A percentile compares a stretch with the other conserved stretches of the same genome.
Conservation (phyloP, 1,284 basidiomycete genomes). For the Malassezia yamatoensis region DNA sequence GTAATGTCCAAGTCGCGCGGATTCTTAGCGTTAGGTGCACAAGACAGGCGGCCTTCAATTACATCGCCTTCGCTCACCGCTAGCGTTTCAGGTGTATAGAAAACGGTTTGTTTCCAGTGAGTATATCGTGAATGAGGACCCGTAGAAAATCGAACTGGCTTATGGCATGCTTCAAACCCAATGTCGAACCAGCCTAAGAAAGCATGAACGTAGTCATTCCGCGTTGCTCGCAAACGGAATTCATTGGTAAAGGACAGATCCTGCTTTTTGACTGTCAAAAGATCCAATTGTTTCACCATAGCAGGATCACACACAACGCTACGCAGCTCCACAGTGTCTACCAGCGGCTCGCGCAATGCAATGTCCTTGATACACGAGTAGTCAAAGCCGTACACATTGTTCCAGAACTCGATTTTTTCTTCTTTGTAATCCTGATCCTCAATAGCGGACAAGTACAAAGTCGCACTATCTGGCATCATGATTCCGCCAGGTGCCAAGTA, state of each 20-base stretch:
- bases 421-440: conserved; percentile 99
- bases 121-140: conserved; percentile 46
- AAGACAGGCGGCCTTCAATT: conserved; percentile 34
- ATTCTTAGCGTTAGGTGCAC: conserved; percentile 41
- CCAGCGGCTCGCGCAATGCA: conserved; percentile 86
- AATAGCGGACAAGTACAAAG: conserved; percentile 87
- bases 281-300: conserved; percentile 57
- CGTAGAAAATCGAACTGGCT: conserved; percentile 61
- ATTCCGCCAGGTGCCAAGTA: conserved; percentile 76
- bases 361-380: conserved; percentile 99
- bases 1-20: conserved; percentile 45
- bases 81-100: conserved; percentile 44
- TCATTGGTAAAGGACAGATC: conserved; percentile 75
- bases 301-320: conserved; percentile 46
- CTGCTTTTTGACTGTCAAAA: conserved; percentile 85
- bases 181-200: conserved; percentile 99
- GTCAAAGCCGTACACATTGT: conserved; percentile 98
- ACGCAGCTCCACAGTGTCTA: conserved; percentile 69
- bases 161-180: conserved; percentile 89
- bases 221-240: conserved; percentile 71
- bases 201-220: conserved; percentile 91
- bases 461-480: conserved; percentile 93
- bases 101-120: conserved; percentile 49
- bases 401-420: conserved; percentile 93
- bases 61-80: conserved; percentile 37